Base-by-base conservation (phyloP, 192 early-diverging fungal genomes). In the Coemansia furcata region DNA sequence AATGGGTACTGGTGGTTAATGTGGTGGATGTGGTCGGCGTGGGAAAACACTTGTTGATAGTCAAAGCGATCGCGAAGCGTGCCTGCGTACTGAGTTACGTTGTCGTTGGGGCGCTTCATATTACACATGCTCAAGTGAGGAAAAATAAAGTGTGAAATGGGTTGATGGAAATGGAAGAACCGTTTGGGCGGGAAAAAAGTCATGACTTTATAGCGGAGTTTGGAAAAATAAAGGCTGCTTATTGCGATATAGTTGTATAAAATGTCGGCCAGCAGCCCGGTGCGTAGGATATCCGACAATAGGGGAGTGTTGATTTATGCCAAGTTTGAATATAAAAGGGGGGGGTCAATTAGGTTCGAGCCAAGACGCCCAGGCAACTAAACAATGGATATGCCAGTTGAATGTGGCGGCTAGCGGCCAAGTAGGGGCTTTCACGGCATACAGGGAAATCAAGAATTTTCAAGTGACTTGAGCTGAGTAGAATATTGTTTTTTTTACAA, bases 241-340 rank as follows among this genome's bases (percentile, higher is more conserved):
- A 52, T 52, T 52, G 50, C 50, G 50, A 50, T 6, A 52, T 52
- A 29, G 23, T 26, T 26, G 23, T 30, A 21, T 9, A 17, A 44
- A 29, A 52, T 11, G 50, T 26, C 8, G 19, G 49, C 49, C 49
- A 29, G 44, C 44, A 47, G 44, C 44, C 44, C 44, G 44, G 44
- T 47, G 44, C 44, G 44, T 50, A 50, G 50, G 50, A 54, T 54
- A 32, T 54, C 50, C 50, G 50, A 54, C 50, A 54, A 54, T 54
- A 29, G 26, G 49, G 49, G 49, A 23, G 49, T 29, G 49, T 23
- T 9, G 3, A n/a, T 46, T 6, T 26, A 29, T 54, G 50, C 50
- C 29, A 54, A 54, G 50, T 23, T 47, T 7, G 7, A 19, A 14
- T 17, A 14, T 44, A 14, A 17, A 17, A 1, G 46, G 4, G 29